phyloP scores from a whole-genome alignment of 2,329 filamentous ascomycete species.

The Diaporthe citri region DNA sequence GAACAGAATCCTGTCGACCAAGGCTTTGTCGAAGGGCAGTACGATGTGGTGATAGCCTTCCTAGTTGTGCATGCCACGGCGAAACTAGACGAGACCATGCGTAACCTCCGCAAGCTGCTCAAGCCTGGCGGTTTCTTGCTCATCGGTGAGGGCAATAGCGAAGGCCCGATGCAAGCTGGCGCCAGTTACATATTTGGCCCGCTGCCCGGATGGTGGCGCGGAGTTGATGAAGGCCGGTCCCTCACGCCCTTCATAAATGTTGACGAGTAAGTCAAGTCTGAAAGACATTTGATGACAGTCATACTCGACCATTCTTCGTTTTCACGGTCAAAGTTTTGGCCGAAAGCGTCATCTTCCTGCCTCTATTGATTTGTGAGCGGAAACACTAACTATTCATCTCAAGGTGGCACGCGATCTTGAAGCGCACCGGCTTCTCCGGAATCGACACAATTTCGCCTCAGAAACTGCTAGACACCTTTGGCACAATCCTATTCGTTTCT shows the following conservation, averaged over 20 bases:
- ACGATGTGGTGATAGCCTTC: constrained; percentile 51
- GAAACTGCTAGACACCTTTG: neutral
- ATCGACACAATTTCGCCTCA: constrained; percentile 7
- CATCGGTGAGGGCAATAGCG: constrained; percentile 36
- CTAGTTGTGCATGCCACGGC: constrained; percentile 48
- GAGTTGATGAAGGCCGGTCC: constrained; percentile 10
- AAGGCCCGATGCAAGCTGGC: neutral
- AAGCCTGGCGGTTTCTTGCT: constrained; percentile 53
- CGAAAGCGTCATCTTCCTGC: too few relatives aligned
- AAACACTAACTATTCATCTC: neutral
- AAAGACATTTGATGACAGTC: neutral
- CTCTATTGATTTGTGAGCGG: too few relatives aligned
- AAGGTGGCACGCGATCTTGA: neutral
- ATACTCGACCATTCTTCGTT: too few relatives aligned
- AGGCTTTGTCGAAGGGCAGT: constrained; percentile 46
- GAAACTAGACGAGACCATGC: constrained; percentile 43
- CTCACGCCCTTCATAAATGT: constrained; percentile 31
- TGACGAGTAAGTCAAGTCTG: constrained; percentile 1
- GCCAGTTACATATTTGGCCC: constrained; percentile 30
- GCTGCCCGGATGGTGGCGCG: constrained; percentile 37
- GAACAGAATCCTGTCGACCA: constrained; percentile 46
- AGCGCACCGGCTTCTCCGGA: constrained; percentile 8
- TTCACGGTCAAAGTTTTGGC: too few relatives aligned
- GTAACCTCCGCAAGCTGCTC: constrained; percentile 47
- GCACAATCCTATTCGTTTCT: constrained; percentile 8